phyloP scores from a whole-genome alignment of 352 stramenopile species.

The Phytophthora litchii region DNA sequence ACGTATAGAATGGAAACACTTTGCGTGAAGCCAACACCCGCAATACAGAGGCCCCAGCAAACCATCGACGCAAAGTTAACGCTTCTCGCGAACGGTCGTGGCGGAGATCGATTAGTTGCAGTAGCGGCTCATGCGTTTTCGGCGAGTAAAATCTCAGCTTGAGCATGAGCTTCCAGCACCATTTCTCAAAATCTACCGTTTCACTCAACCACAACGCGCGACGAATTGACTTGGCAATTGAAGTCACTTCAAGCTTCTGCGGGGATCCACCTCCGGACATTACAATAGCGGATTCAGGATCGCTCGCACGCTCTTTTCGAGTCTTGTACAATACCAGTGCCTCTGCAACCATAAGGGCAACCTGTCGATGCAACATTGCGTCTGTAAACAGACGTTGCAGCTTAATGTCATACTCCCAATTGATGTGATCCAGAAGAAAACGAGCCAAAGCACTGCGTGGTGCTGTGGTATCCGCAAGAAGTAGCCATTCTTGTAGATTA shows the following conservation, averaged over 20 bases:
- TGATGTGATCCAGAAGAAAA: conserved; percentile 84
- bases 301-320: conserved; percentile 41
- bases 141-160: conserved; percentile 86
- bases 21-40: conserved; percentile 39
- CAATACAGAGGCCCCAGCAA: conserved; percentile 46
- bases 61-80: conserved; percentile 79
- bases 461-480: conserved; percentile 73
- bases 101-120: conserved; percentile 74
- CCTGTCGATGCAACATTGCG: conserved; percentile 75
- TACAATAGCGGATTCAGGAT: conserved; percentile 46
- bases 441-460: conserved; percentile 67
- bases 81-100: conserved; percentile 76
- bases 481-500: conserved; percentile 81
- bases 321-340: conserved; percentile 74
- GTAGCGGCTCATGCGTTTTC: conserved; percentile 63
- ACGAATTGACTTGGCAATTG: conserved; percentile 78
- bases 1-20: conserved; percentile 65
- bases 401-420: conserved; percentile 87
- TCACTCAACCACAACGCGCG: conserved; percentile 69
- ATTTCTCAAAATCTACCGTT: conserved; percentile 80
- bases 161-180: conserved; percentile 86
- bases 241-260: conserved; percentile 57
- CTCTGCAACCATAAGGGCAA: conserved; percentile 80
- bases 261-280: conserved; percentile 51
- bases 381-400: conserved; percentile 64